Evolutionary conservation across 176 grass and related monocot species (phyloP), one percentile per base, ranked within the genome.

Genomic region (Rhynchospora tenuis): DNA sequence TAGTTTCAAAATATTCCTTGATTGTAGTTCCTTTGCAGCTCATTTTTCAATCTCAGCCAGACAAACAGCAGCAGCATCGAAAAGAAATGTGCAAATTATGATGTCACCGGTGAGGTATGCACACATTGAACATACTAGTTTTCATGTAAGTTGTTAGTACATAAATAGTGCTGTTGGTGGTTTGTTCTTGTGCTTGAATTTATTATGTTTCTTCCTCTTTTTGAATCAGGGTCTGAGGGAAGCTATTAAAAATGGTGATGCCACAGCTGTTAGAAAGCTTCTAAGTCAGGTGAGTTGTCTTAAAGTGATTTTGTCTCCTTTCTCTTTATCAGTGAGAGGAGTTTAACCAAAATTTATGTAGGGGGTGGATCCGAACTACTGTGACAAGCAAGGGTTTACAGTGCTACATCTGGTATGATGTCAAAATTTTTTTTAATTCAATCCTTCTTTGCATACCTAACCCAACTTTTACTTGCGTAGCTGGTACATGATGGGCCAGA

Each of bases 331-430:
- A 17, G 82, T 7, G 26, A 83, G 38, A 73, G 58, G 82, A 71
- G 77, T 78, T 84, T 91, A 63, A 87, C 61, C 64, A 62, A 84
- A 14, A 51, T 55, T 86, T 87, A 79, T 33, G 20, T 91, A 99
- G 96, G 93, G 93, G 82, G 97, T 99, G 47, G 88, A 96, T 92
- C 84, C 85, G 42, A 99, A 99, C 81, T 99, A 99, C 71, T 89
- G 93, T 28, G 97, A 99, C 81, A 99, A 90, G 85, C 89, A 99
- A 92, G 97, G 88, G 66, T 88, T 96, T 65, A 91, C 97, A 86
- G 87, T 99, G 72, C 83, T 99, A 52, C 97, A 99, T 99, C 83
- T 99, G 88, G 97, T 99, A 96, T 28, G 90, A 86, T 1, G 9
- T 69, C 38, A 77, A 85, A 27, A 54, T n/a, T 86, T 31, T 64